Evolutionary conservation across 176 grass and related monocot species (phyloP), one percentile per base, ranked within the genome.

Genomic region (Avena sativa): DNA sequence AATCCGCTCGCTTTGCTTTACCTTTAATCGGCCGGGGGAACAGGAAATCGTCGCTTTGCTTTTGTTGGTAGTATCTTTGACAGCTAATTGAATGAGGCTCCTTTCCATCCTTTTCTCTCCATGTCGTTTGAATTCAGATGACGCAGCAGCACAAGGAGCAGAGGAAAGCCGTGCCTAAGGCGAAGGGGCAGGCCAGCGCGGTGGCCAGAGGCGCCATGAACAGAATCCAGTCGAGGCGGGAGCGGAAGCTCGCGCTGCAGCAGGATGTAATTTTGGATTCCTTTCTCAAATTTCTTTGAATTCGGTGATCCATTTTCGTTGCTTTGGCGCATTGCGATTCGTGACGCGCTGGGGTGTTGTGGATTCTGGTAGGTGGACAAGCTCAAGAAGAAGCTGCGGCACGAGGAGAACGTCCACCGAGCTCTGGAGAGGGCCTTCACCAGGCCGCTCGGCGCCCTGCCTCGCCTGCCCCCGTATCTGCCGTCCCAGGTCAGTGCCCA

Each of bases 361-460:
- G 74, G 71, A 90, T 90, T 88, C 20, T 75, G 93, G 59, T 65
- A 99, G 97, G 92, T 99, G 46, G 94, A 97, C 61, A 99, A 94
- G 87, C 91, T 99, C 3, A 96, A 86, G 87, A 99, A 94, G 89
- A 95, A 99, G 91, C 92, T 99, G 40, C 83, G 92, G 19, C 92
- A 97, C 81, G 97, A 99, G 84, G 97, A 99, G 89, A 99, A 94
- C 87, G 91, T 99, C 71, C 97, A 99, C 86, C 93, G 97, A 79
- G 97, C 97, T 79, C 85, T 99, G 43, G 97, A 95, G 81, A 73
- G 97, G 77, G 97, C 97, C 25, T 97, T 99, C 86, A 99, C 97
- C 56, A 82, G 97, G 86, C 94, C 97, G 62, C 91, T 96, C 34
- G 97, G 97, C 32, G 97, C 92, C 12, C 92, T 99, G 71, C 97